Evolutionary conservation across 192 early-diverging fungal genomes (phyloP), one percentile per base, ranked within the genome.

Genomic region (Backusella australiensis): DNA sequence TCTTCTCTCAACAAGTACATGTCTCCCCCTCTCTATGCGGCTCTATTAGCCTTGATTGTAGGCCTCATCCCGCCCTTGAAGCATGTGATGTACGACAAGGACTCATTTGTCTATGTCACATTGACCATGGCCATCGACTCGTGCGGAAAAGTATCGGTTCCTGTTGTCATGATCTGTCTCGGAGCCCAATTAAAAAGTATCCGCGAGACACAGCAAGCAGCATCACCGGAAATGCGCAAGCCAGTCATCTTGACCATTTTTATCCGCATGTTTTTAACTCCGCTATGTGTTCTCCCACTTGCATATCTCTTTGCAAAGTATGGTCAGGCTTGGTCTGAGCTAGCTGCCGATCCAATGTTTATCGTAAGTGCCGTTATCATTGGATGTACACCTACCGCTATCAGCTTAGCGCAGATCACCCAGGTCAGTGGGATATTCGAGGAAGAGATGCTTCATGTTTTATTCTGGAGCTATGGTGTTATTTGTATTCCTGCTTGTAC

Each of bases 121-220:
- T 35, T 93, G 2, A 89, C 90, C 72, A 85, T 89, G 70, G 89
- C 91, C 0, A 86, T 95, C 29, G 90, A 93, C 81, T 89, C 74
- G 36, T 86, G 93, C 73, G 94, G 94, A 49, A 86, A 89, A 29
- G 93, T 91, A 12, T 91, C 91, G 14, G 93, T 95, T 26, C 94
- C 94, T 4, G 82, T 94, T 75, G 91, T 94, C 36, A 77, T 95
- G 53, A 81, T 93, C 3, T 92, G 92, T 73, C 87, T 95, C 7
- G 94, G 94, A 8, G 90, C 91, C 8, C 93, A 94, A 77, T 77
- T 90, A 6, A 84, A 73, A 12, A 49, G 67, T 11, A 77, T 81
- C 32, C 34, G 44, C 23, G 49, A 52, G 67, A 44, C 71, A 36
- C 79, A 80, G 7, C 34, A 36, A 53, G 26, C 11, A 26, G 53